Evolutionary conservation across 208 protist species (phyloP), one percentile per base, ranked within the genome.

Genomic region (Wallacemonas rigidus): DNA sequence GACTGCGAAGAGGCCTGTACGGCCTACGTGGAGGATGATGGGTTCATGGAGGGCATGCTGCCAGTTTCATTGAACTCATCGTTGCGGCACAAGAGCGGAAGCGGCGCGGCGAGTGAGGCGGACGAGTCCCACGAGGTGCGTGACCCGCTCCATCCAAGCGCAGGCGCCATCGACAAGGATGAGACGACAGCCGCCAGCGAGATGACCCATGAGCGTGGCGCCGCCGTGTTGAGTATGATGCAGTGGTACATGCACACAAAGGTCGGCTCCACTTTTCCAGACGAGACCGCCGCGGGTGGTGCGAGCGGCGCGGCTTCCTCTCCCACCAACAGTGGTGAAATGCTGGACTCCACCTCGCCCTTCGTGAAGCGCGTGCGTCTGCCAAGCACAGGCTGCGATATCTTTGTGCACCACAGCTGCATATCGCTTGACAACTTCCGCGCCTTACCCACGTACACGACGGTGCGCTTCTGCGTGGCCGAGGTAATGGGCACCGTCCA

Each of bases 401-500:
- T 83, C 43, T 83, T 83, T 45, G 69, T 83, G 26, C 78, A 83
- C 57, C 78, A 83, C 44, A 69, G 54, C 51, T 80, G 63, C 69
- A 80, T 83, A 47, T 63, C 36, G 47, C 62, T 80, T 39, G 51
- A 63, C 38, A 75, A 75, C 35, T 78, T 83, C 74, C 72, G 78
- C 3, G 36, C 69, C 12, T 53, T 83, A 35, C 26, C 48, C 4
- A 47, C 77, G 40, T 69, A 70, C 57, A 74, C 69, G 35, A 47
- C 60, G 15, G 79, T 85, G 35, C 71, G 75, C 73, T 88, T 88
- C 56, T 72, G 67, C 61, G 74, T 87, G 50, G 70, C 68, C 9
- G 76, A 81, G 69, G 43, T 85, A 40, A 88, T 85, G 77, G 62
- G 81, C 44, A 86, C 77, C 15, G 73, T 87, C 44, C 86, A 91